These are phyloP conservation scores for Lithospermum erythrorhizon DNA, from an alignment of 257 asterid genomes.

Conservation along the genomic window DNA sequence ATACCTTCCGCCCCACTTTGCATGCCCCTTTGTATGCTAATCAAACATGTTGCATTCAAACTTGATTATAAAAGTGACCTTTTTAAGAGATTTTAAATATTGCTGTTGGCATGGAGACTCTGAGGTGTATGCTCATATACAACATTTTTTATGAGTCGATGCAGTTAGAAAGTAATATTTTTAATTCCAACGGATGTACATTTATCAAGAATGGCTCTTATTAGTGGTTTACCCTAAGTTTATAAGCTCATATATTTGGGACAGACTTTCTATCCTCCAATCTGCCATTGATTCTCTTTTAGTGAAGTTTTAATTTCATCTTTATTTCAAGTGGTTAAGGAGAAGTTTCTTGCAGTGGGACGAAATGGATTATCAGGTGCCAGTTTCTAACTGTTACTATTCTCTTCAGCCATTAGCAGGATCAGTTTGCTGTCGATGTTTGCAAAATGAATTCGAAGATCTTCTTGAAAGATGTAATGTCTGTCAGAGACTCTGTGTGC, in stretches of 20 bases:
- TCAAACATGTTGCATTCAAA: too few species aligned
- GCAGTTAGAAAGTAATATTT: too few species aligned
- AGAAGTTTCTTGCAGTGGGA: not conserved
- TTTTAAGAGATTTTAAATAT: too few species aligned
- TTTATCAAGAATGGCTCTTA: not conserved
- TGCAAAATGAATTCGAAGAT: slow-evolving; percentile 62
- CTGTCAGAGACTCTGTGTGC: slow-evolving; percentile 54
- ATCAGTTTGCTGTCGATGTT: slow-evolving; percentile 50
- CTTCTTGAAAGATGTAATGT: slow-evolving; percentile 49
- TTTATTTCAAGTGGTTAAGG: not conserved
- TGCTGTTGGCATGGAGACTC: too few species aligned
- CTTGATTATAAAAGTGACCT: too few species aligned
- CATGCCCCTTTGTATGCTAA: too few species aligned
- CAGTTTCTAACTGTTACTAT: slow-evolving; percentile 1
- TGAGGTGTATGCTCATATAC: too few species aligned
- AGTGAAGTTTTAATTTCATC: not conserved
- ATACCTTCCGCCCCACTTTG: too few species aligned
- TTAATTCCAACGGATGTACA: too few species aligned
- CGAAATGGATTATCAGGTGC: too few species aligned
- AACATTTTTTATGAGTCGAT: too few species aligned
- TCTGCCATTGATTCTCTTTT: not conserved
- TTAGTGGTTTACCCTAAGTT: not conserved
- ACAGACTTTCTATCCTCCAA: not conserved
- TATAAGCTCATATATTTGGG: not conserved
- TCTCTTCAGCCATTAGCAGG: slow-evolving; percentile 28